Conservation (phyloP, 148 eudicot species). For the Spergularia marina region DNA sequence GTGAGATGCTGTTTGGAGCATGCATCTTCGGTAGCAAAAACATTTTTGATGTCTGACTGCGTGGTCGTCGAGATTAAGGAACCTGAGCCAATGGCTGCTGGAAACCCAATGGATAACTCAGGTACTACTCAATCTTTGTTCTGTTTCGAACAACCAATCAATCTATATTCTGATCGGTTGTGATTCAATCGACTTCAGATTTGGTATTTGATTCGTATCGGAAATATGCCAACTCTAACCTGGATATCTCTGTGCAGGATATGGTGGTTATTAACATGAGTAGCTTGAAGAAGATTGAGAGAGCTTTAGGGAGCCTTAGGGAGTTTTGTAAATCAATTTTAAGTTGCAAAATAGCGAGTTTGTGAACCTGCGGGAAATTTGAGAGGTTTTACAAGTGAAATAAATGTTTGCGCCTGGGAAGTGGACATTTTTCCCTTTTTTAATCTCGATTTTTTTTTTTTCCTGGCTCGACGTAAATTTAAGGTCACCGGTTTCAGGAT, state of each 20-base stretch:
- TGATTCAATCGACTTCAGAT: not conserved
- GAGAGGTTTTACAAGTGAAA: slow-evolving; percentile 11
- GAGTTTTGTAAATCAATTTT: slow-evolving; percentile 21
- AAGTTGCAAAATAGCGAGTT: slow-evolving; percentile 8
- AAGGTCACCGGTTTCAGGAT: too few species aligned
- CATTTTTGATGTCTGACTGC: slow-evolving; percentile 93
- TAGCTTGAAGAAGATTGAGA: slow-evolving; percentile 3
- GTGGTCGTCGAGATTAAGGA: slow-evolving; percentile 93
- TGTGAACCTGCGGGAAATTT: slow-evolving; percentile 20
- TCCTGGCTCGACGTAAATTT: too few species aligned
- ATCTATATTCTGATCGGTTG: not conserved
- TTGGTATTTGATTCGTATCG: not conserved
- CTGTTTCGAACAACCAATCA: not conserved
- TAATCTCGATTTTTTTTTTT: too few species aligned
- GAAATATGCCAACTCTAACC: not conserved
- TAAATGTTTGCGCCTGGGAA: not conserved
- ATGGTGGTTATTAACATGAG: slow-evolving; percentile 23
- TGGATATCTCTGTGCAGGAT: slow-evolving; percentile 23
- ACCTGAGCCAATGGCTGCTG: slow-evolving; percentile 61
- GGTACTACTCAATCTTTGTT: slow-evolving; percentile 35
- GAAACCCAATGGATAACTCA: slow-evolving; percentile 88
- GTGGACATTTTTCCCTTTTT: too few species aligned
- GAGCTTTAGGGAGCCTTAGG: not conserved
- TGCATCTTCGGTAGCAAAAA: slow-evolving; percentile 87
- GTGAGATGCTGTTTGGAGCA: slow-evolving; percentile 96